Percentiles rank a stretch among this genome's conserved stretches.
phyloP scores from a whole-genome alignment of 805 yeast species.

The Jamesozyma jinghongensis region DNA sequence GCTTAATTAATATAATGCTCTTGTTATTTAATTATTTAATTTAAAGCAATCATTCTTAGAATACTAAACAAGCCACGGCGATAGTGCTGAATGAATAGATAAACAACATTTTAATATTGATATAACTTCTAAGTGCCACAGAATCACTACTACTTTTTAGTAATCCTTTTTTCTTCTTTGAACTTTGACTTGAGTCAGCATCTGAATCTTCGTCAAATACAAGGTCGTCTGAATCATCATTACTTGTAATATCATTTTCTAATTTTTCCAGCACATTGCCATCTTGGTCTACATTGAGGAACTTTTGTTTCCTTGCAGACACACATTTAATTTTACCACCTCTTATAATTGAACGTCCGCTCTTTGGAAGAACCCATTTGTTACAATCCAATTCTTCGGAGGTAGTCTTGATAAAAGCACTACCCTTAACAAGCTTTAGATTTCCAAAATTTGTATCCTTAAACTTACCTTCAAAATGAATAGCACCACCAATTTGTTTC shows the following conservation, averaged over 20 bases:
- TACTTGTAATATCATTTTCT: conserved; percentile 3
- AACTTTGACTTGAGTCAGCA: neutral
- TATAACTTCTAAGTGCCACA: neutral
- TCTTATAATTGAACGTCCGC: conserved; percentile 46
- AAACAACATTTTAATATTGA: neutral
- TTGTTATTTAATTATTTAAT: no score
- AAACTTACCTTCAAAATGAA: conserved; percentile 59
- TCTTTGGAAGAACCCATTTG: conserved; percentile 48
- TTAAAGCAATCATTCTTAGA: no score
- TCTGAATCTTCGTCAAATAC: neutral
- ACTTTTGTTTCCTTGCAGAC: conserved; percentile 36
- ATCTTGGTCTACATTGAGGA: conserved; percentile 37
- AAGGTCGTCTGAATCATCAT: neutral
- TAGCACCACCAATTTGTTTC: conserved; percentile 66
- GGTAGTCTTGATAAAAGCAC: conserved; percentile 50
- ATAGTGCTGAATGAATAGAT: neutral
- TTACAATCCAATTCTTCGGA: conserved; percentile 51
- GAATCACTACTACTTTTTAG: neutral
- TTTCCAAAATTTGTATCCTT: conserved; percentile 43
- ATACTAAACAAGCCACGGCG: neutral
- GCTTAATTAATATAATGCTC: no score
- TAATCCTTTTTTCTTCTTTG: neutral
- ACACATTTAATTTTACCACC: conserved; percentile 70
- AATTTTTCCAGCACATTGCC: conserved; percentile 33
- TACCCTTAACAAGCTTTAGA: conserved; percentile 65